phyloP scores from a whole-genome alignment of 257 asterid genomes.

The Asclepias syriaca region DNA sequence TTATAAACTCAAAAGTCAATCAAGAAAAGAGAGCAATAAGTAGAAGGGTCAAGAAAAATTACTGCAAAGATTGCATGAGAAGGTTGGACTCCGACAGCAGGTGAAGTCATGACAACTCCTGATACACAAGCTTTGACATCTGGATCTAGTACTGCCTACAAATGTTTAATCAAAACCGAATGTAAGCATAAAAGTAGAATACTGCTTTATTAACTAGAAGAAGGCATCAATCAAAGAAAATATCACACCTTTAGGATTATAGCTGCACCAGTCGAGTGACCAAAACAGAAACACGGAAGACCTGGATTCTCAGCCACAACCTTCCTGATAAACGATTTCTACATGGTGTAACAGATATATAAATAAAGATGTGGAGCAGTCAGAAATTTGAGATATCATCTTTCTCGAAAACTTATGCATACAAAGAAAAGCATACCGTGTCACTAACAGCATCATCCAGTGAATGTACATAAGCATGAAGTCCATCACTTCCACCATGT shows the following conservation, averaged over 20 bases:
- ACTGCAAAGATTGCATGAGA: conserved; percentile 78
- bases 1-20: neutral
- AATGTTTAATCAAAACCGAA: conserved; percentile 7
- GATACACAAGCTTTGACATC: conserved; percentile 49
- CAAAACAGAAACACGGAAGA: conserved; percentile 79
- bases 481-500: conserved; percentile 95
- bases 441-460: conserved; percentile 75
- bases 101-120: conserved; percentile 80
- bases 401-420: neutral
- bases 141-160: conserved; percentile 76
- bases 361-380: neutral
- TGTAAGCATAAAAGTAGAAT: neutral
- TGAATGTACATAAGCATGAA: conserved; percentile 85
- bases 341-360: neutral
- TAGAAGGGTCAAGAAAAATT: neutral
- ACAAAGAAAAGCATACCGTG: conserved; percentile 35
- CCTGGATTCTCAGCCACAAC: conserved; percentile 59
- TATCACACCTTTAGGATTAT: conserved; percentile 80
- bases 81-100: conserved; percentile 90
- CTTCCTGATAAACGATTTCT: conserved; percentile 63
- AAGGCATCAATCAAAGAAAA: neutral
- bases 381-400: neutral
- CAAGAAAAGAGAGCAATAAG: neutral
- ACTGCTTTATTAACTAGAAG: neutral
- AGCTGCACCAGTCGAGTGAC: conserved; percentile 95